Conservation (phyloP, 2,329 filamentous ascomycete genomes). For the Cercospora nicotianae region DNA sequence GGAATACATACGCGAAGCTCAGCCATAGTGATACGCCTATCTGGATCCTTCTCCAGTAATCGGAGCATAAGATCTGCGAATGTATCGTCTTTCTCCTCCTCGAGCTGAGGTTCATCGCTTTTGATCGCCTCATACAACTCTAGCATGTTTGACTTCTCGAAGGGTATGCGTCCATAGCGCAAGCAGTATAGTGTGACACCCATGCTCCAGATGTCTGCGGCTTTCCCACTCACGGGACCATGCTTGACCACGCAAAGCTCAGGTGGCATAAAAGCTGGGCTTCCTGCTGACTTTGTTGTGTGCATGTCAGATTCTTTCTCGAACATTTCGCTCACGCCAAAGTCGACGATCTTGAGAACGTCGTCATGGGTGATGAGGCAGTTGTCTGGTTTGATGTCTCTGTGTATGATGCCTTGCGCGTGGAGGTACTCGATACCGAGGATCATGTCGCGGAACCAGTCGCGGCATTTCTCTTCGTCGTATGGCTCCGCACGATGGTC, state of each 20-base stretch:
- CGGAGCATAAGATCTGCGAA: conserved; percentile 73
- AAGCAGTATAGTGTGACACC: conserved; percentile 92
- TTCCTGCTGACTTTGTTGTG: conserved; percentile 89
- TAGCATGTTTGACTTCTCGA: conserved; percentile 73
- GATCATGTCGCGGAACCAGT: conserved; percentile 93
- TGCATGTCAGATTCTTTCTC: conserved; percentile 84
- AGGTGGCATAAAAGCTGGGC: conserved; percentile 89
- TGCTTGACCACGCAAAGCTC: conserved; percentile 87
- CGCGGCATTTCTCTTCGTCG: conserved; percentile 74
- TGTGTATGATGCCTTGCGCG: conserved; percentile 88
- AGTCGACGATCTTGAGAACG: conserved; percentile 95
- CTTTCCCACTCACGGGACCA: conserved; percentile 81
- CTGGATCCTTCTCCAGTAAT: conserved; percentile 81
- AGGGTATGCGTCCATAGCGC: conserved; percentile 83
- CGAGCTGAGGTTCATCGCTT: conserved; percentile 63
- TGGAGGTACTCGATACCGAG: conserved; percentile 95
- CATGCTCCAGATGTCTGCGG: conserved; percentile 98
- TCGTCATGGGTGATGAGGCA: conserved; percentile 86
- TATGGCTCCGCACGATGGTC: conserved; percentile 81
- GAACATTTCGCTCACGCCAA: conserved; percentile 99
- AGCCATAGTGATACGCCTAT: conserved; percentile 77
- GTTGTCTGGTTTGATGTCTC: conserved; percentile 98
- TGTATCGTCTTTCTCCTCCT: conserved; percentile 62
- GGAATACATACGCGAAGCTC: conserved; percentile 69
- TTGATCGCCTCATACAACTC: conserved; percentile 90